A percentile compares a stretch with the other conserved stretches of the same genome.
Conservation (phyloP, 805 yeast genomes). For the Wickerhamiella sergipiensis region DNA sequence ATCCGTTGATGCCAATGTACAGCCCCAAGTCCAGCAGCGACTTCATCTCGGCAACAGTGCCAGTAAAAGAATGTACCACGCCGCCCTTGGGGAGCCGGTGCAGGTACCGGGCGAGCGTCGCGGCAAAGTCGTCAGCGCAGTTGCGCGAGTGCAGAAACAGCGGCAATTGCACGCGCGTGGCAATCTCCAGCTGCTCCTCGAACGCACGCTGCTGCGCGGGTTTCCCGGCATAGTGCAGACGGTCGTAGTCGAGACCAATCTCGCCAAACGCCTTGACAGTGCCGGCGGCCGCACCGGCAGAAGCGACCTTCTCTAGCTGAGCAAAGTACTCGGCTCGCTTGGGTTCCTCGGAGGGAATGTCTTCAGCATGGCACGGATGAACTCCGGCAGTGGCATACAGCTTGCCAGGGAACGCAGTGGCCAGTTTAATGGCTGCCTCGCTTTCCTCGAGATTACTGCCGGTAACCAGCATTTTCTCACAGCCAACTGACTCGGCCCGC, state of each 20-base stretch:
- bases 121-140: conserved; percentile 66
- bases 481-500: conserved; percentile 55
- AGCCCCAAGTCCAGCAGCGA: conserved; percentile 45
- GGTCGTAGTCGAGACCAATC: conserved; percentile 87
- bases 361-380: conserved; percentile 75
- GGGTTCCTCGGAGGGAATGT: conserved; percentile 18
- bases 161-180: conserved; percentile 45
- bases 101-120: conserved; percentile 44
- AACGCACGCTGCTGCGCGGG: conserved; percentile 59
- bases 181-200: conserved; percentile 53
- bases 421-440: conserved; percentile 42
- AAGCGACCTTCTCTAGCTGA: conserved; percentile 36
- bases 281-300: conserved; percentile 35
- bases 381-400: conserved; percentile 65
- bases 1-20: conserved; percentile 80
- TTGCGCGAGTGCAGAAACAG: conserved; percentile 83
- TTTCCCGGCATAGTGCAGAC: conserved; percentile 61
- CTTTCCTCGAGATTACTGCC: conserved; percentile 70
- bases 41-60: conserved; percentile 49
- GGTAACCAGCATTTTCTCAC: conserved; percentile 60
- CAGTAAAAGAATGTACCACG: conserved; percentile 95
- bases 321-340: conserved; percentile 30
- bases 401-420: conserved; percentile 25
- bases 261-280: conserved; percentile 81
- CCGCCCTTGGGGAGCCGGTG: conserved; percentile 30